Base-by-base conservation (phyloP, 148 eudicot genomes). In the Camellia granthamiana region DNA sequence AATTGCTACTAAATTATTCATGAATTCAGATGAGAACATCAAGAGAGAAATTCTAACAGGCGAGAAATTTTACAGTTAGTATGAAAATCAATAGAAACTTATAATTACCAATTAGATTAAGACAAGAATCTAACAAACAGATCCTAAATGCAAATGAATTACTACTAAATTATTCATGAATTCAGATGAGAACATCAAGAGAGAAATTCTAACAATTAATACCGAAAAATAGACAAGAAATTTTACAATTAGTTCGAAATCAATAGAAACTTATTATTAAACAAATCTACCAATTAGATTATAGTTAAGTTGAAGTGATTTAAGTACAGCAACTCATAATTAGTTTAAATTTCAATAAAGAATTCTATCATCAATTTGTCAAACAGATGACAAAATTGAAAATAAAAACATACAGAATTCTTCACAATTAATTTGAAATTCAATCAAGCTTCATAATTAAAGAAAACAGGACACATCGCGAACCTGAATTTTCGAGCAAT, bases 401-500 rank as follows among this genome's bases (percentile, higher is more conserved):
- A 30, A 30, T 7, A 4, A 41, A 13, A 68, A 14, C 41, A 14
- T 68, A 6, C 5, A 68, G 72, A 68, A 43, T 41, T 41, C 43
- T 21, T 68, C 49, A 9, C 49, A n/a, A 71, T 49, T n/a, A 16
- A 10, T 0, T 44, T 7, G 7, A 54, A 5, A 49, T n/a, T 10
- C 23, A 72, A 18, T 14, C 14, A 51, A 30, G 41, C 12, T 5
- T 10, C 2, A 19, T 13, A 47, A 1, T n/a, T 9, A 72, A 3
- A 21, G 10, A 9, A 16, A 16, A 42, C 42, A 44, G 10, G 56
- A 23, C 6, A 11, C 15, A 68, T 58, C n/a, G 30, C 67, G 41
- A 3, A 87, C 88, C 79, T 88, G 90, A 69, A 88, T 88, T 15
- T 73, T 74, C 3, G 90, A 85, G 46, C 86, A 85, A 58, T 88